A percentile compares a stretch with the other conserved stretches of the same genome.
phyloP scores from a whole-genome alignment of 352 stramenopile species.

The Phytopythium sindhum region DNA sequence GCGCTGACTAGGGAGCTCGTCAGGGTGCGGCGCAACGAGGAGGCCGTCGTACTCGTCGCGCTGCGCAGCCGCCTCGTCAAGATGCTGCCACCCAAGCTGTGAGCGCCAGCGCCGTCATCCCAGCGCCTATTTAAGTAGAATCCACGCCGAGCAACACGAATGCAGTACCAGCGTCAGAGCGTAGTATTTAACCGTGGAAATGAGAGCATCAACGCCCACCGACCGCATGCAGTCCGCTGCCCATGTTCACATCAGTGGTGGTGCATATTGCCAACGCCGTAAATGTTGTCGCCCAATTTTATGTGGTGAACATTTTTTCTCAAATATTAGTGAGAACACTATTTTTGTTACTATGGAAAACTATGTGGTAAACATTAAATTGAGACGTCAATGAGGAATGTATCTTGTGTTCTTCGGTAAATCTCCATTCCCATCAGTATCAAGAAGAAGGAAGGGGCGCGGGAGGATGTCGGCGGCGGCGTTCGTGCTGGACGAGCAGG shows the following conservation, averaged over 20 bases:
- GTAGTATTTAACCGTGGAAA: not conserved
- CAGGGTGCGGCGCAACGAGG: slow-evolving; percentile 39
- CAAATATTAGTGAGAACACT: too few relatives aligned
- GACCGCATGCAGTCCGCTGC: not conserved
- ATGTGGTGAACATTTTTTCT: too few relatives aligned
- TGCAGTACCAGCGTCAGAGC: not conserved
- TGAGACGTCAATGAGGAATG: too few relatives aligned
- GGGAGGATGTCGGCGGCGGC: slow-evolving; percentile 5
- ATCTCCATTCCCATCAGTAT: not conserved
- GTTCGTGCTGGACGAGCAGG: slow-evolving; percentile 65
- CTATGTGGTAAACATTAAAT: not conserved
- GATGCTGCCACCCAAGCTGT: slow-evolving; percentile 41
- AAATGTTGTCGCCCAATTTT: too few relatives aligned
- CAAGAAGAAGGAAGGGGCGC: not conserved
- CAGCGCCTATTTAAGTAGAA: slow-evolving; percentile 10
- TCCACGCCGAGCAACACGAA: not conserved
- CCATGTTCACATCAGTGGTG: too few relatives aligned
- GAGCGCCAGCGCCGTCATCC: slow-evolving; percentile 10
- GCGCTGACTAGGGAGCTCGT: slow-evolving; percentile 38
- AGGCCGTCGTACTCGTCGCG: slow-evolving; percentile 45
- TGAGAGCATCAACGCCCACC: not conserved
- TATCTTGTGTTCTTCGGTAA: not conserved
- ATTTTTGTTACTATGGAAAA: not conserved
- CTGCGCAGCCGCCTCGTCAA: slow-evolving; percentile 53
- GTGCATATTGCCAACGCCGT: too few relatives aligned